Base-by-base conservation (phyloP, 1,284 basidiomycete genomes). In the Ceratobasidium sp. region DNA sequence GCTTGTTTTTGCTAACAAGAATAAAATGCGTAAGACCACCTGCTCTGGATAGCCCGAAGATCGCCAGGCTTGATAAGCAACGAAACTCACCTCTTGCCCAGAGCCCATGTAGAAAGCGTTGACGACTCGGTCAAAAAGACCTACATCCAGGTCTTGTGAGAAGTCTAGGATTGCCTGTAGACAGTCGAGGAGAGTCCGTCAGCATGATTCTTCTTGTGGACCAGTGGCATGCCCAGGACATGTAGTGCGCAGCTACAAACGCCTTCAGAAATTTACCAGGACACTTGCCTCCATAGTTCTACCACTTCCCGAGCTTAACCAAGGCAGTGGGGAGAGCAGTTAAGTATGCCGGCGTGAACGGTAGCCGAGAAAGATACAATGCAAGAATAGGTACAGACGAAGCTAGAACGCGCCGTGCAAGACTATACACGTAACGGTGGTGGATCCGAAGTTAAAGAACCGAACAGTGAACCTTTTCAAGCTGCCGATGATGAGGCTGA, bases 41-140 rank as follows among this genome's bases (percentile, higher is more conserved):
- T 31, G 6, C 11, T 15, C 13, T n/a, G 73, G 80, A 79, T 77
- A 73, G 78, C 79, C 77, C 49, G 64, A 64, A 53, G 65, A 67
- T 65, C 45, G 63, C 58, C 61, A 23, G 54, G 69, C 26, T 61
- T 45, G 45, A 78, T 68, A 54, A 60, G 56, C 76, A 76, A 61
- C 60, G 15, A 65, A 28, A 83, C 89, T 79, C 79, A 95, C 94
- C 85, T 94, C 91, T 77, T 88, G 86, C 33, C 94, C 94, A n/a
- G 87, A 83, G 54, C 93, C 90, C 17, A 91, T 90, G 85, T 94
- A 95, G 82, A 97, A 92, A 60, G 93, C 88, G 85, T 91, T 90
- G 65, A 94, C 93, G 79, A 97, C 92, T 84, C 91, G 91, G 86
- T 97, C 95, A 83, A 97, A 87, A 76, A 95, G 87, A 79, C 87